These are phyloP conservation scores for Rhododendron ferrugineum DNA, from an alignment of 148 eudicot species.

Conservation along the genomic window DNA sequence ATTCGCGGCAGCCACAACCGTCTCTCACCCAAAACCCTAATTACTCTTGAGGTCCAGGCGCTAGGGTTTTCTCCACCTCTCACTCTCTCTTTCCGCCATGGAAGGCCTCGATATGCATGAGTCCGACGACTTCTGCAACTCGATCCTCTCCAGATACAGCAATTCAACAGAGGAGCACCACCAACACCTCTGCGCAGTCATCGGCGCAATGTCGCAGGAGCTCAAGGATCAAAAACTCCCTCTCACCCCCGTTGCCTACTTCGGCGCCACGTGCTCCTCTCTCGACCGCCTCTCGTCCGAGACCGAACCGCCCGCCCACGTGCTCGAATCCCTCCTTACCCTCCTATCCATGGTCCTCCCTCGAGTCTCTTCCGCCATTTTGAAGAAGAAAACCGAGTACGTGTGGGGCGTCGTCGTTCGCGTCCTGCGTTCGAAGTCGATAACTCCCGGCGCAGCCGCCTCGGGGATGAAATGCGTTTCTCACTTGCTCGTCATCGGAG, in stretches of 20 bases:
- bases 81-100: not conserved
- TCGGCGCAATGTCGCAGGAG: conserved; percentile 68
- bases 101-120: conserved; percentile 35
- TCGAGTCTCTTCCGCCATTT: conserved; percentile 20
- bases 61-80: not conserved
- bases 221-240: conserved; percentile 52
- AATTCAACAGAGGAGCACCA: conserved; percentile 41
- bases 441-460: conserved; percentile 25
- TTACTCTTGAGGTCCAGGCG: not conserved
- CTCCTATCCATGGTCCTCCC: conserved; percentile 47
- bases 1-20: not conserved
- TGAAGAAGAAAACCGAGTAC: conserved; percentile 34
- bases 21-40: conserved; percentile 6
- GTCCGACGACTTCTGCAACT: conserved; percentile 39
- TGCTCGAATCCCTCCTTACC: conserved; percentile 46
- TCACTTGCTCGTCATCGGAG: conserved; percentile 34
- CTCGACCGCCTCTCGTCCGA: conserved; percentile 43
- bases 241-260: conserved; percentile 56
- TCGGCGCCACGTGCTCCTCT: conserved; percentile 65
- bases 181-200: conserved; percentile 59
- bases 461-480: conserved; percentile 47
- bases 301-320: conserved; percentile 25
- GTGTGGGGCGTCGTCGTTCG: conserved; percentile 38
- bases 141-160: conserved; percentile 41
- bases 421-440: conserved; percentile 22